Percentiles rank a stretch among this genome's conserved stretches.
Evolutionary conservation across 352 stramenopile species (phyloP).

Genomic region (Phytopythium vexans): DNA sequence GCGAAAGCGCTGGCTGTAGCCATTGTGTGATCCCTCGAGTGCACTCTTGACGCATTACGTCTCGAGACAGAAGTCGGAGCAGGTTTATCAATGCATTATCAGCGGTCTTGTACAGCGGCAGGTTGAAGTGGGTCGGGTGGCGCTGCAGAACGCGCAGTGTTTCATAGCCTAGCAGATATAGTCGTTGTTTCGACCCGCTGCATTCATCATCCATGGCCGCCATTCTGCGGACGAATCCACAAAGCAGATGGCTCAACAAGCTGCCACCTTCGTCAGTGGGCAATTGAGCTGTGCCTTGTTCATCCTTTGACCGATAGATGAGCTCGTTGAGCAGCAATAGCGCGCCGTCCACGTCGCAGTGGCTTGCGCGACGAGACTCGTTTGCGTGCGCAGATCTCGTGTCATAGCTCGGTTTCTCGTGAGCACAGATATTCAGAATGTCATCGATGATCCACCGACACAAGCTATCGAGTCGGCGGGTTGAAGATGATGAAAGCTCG

Average conservation of each 20-base stretch:
- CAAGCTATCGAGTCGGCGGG: neutral
- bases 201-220: neutral
- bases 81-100: neutral
- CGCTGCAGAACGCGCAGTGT: neutral
- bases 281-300: too few species aligned
- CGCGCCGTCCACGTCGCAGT: neutral
- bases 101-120: neutral
- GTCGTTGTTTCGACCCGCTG: neutral
- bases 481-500: neutral
- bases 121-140: neutral
- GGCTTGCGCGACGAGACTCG: too few species aligned
- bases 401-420: neutral
- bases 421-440: neutral
- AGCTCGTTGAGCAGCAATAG: constrained; percentile 1
- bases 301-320: neutral
- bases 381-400: neutral
- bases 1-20: too few species aligned
- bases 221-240: neutral
- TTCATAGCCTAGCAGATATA: neutral
- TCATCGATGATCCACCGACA: neutral
- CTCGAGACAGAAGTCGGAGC: neutral
- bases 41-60: too few species aligned
- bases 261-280: neutral
- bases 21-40: too few species aligned
- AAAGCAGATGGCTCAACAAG: neutral